These are phyloP conservation scores for Leishmania lainsoni DNA, from an alignment of 208 protist species.

Conservation along the genomic window DNA sequence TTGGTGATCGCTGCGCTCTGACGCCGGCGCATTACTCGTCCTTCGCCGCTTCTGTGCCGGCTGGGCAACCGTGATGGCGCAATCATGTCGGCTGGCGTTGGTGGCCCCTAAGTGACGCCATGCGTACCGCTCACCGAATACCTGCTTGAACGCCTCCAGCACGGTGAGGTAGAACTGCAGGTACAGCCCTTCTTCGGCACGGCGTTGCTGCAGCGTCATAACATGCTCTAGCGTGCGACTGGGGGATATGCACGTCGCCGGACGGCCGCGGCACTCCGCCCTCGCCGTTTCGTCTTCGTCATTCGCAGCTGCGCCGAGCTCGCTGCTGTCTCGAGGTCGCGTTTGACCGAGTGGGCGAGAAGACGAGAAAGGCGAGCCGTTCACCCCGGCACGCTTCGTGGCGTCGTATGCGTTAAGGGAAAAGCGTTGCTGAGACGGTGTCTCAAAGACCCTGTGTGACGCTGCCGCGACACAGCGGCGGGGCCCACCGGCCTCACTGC, in stretches of 20 bases:
- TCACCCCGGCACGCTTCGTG: neutral
- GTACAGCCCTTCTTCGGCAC: slow-evolving; percentile 44
- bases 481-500: neutral
- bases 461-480: neutral
- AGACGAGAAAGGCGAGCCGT: neutral
- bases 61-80: neutral
- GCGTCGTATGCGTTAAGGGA: neutral
- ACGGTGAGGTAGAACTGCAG: slow-evolving; percentile 59
- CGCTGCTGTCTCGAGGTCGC: neutral
- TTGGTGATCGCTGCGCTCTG: neutral
- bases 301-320: neutral
- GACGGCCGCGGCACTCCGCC: neutral
- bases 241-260: slow-evolving; percentile 45
- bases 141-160: slow-evolving; percentile 63
- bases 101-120: slow-evolving; percentile 71
- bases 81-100: slow-evolving; percentile 68
- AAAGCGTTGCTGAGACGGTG: slow-evolving; percentile 2
- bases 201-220: slow-evolving; percentile 34
- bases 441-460: neutral
- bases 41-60: slow-evolving; percentile 7
- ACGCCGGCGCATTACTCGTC: neutral
- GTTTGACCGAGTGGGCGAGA: neutral
- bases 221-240: slow-evolving; percentile 61
- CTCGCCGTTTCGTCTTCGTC: neutral
- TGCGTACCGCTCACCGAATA: slow-evolving; percentile 80